Percentiles rank a stretch among this genome's conserved stretches.
Conservation (phyloP, 2,329 filamentous ascomycete genomes). For the Aschersonia sp. region DNA sequence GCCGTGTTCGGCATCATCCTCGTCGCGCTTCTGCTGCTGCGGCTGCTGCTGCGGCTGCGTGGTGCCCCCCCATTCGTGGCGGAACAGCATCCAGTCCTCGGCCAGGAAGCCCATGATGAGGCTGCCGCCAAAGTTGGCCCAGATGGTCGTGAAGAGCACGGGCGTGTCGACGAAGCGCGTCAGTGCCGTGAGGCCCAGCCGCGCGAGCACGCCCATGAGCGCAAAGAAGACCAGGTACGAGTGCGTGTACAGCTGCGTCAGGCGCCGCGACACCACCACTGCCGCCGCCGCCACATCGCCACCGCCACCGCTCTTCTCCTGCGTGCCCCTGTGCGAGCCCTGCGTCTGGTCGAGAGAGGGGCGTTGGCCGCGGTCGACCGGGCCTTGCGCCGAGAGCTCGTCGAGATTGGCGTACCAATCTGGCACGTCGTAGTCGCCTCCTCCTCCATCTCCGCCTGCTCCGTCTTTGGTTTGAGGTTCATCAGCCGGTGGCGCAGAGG, state of each 20-base stretch:
- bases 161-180: conserved; percentile 69
- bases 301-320: too few relatives aligned
- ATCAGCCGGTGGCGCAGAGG: too few relatives aligned
- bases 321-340: not conserved
- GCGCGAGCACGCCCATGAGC: conserved; percentile 68
- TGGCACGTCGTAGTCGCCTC: conserved; percentile 10
- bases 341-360: conserved; percentile 7
- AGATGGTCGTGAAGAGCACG: conserved; percentile 59
- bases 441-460: too few relatives aligned
- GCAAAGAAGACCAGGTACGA: conserved; percentile 80
- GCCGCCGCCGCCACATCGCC: too few relatives aligned
- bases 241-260: conserved; percentile 53
- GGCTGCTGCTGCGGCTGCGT: too few relatives aligned
- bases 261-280: conserved; percentile 27
- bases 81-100: conserved; percentile 66
- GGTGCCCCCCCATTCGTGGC: conserved; percentile 47
- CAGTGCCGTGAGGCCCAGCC: conserved; percentile 65
- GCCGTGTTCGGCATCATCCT: conserved; percentile 20
- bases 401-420: conserved; percentile 25
- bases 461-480: too few relatives aligned
- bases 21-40: conserved; percentile 13
- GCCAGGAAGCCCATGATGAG: conserved; percentile 73
- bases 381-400: conserved; percentile 22
- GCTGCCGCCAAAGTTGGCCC: conserved; percentile 78
- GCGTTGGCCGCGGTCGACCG: conserved; percentile 6